These are phyloP conservation scores for Cladorrhinum sp. DNA, from an alignment of 2,329 filamentous ascomycete species.

Conservation along the genomic window DNA sequence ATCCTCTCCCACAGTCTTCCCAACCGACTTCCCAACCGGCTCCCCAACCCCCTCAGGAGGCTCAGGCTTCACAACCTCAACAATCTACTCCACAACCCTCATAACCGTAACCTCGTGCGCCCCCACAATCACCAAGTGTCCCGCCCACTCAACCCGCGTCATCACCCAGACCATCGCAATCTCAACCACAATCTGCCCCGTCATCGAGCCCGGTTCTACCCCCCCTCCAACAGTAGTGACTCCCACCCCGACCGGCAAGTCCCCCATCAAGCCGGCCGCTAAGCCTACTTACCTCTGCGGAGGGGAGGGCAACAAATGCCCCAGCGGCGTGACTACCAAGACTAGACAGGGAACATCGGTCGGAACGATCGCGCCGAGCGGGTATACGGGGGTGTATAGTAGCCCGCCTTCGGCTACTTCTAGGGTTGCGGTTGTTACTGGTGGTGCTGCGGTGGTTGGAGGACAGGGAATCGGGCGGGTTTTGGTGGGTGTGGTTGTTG, in stretches of 20 bases:
- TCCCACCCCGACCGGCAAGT: not conserved
- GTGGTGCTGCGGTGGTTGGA: not conserved
- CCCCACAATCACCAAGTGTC: conserved; percentile 23
- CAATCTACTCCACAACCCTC: conserved; percentile 24
- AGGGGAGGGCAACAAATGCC: not conserved
- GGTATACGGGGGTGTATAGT: not conserved
- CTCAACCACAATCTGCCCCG: conserved; percentile 37
- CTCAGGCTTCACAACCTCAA: conserved; percentile 4
- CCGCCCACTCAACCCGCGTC: conserved; percentile 7
- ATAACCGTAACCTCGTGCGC: conserved; percentile 22
- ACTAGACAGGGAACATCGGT: not conserved
- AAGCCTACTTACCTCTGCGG: conserved; percentile 6
- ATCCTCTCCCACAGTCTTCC: not conserved
- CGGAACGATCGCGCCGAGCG: not conserved
- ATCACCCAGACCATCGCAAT: conserved; percentile 10
- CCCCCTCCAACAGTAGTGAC: too few species aligned
- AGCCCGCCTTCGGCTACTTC: conserved; percentile 1
- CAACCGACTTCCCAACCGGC: not conserved
- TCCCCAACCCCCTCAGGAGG: not conserved
- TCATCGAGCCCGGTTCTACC: not conserved
- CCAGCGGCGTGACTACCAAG: not conserved
- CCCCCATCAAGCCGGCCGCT: conserved; percentile 4
- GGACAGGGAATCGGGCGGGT: not conserved
- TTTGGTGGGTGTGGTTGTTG: conserved; percentile 1
- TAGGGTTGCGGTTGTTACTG: not conserved